Evolutionary conservation across 306 rosid genomes (phyloP).

Genomic region (Dryas octopetala): DNA sequence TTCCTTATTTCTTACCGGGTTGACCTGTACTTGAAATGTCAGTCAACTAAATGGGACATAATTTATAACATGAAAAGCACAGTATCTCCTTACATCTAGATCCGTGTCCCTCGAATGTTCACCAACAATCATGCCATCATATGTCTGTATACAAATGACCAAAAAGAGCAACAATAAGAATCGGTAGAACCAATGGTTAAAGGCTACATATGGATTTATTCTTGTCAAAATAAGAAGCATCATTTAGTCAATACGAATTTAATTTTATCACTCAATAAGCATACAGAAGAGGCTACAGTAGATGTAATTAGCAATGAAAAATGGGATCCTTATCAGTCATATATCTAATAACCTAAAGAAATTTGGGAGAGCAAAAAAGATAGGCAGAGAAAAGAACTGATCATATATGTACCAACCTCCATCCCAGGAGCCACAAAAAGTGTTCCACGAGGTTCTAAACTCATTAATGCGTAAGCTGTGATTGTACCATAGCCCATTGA

Average conservation of each 20-base stretch:
- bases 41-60: conserved; percentile 22
- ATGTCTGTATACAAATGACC: conserved; percentile 55
- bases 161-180: conserved; percentile 7
- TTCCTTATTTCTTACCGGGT: conserved; percentile 76
- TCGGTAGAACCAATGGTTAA: background rate
- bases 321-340: background rate
- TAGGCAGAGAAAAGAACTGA: conserved; percentile 15
- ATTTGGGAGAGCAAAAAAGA: conserved; percentile 9
- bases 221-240: background rate
- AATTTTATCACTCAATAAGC: background rate
- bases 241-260: background rate
- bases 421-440: conserved; percentile 88
- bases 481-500: conserved; percentile 87
- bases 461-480: conserved; percentile 77
- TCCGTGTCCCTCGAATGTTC: conserved; percentile 89
- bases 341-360: conserved; percentile 4
- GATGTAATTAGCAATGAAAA: background rate
- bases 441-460: conserved; percentile 94
- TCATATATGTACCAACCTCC: conserved; percentile 58
- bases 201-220: background rate
- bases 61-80: conserved; percentile 22
- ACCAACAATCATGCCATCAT: conserved; percentile 98
- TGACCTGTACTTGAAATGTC: conserved; percentile 54
- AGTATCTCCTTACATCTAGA: conserved; percentile 67
- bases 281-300: background rate